A percentile compares a stretch with the other conserved stretches of the same genome.
Conservation (phyloP, 2,329 filamentous ascomycete species). For the Eurotiales sp. region DNA sequence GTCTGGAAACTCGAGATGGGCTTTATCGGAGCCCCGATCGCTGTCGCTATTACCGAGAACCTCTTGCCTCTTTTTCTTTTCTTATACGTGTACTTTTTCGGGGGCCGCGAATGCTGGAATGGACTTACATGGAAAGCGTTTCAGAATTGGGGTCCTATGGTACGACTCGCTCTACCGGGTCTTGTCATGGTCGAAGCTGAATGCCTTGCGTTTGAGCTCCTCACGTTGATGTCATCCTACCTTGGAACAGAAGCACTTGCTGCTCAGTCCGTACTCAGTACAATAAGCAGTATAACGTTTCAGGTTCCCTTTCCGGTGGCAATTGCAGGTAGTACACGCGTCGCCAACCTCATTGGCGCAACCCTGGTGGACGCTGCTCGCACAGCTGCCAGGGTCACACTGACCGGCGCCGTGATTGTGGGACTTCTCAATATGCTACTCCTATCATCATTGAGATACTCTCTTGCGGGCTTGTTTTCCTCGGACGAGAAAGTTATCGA, state of each 20-base stretch:
- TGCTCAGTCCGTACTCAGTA: conserved; percentile 81
- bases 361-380: conserved; percentile 76
- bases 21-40: conserved; percentile 76
- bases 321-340: conserved; percentile 80
- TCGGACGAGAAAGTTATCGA: conserved; percentile 65
- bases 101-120: conserved; percentile 74
- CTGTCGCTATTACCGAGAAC: conserved; percentile 71
- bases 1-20: conserved; percentile 67
- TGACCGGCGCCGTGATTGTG: conserved; percentile 64
- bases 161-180: conserved; percentile 80
- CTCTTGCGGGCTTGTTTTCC: conserved; percentile 77
- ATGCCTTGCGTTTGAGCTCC: conserved; percentile 86
- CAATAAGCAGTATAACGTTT: conserved; percentile 74
- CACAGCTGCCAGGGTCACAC: conserved; percentile 72
- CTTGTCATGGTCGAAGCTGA: conserved; percentile 94
- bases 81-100: conserved; percentile 68
- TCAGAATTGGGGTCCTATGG: conserved; percentile 77
- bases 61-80: conserved; percentile 70
- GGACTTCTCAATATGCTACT: conserved; percentile 74
- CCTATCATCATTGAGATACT: conserved; percentile 63
- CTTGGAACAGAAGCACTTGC: conserved; percentile 77
- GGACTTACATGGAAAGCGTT: conserved; percentile 69
- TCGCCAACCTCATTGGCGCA: conserved; percentile 90
- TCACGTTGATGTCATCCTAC: conserved; percentile 77
- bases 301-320: conserved; percentile 90